phyloP scores from a whole-genome alignment of 192 early-diverging fungal genomes.

The Allomyces macrogynus region DNA sequence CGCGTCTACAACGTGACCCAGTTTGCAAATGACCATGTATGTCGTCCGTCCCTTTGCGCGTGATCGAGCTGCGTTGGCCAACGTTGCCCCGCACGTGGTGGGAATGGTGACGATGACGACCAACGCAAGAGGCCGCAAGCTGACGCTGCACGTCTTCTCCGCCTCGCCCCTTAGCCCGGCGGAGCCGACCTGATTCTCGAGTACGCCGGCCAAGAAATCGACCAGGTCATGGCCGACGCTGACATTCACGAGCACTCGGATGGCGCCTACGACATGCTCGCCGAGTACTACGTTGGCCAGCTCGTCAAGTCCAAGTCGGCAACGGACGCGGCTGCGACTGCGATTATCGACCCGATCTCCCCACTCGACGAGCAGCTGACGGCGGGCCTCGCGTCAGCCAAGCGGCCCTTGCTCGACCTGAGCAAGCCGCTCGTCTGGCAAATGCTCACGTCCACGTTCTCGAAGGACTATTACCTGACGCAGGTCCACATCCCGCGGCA shows the following conservation, averaged over 20 bases:
- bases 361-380: slow-evolving; percentile 19
- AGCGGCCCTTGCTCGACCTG: slow-evolving; percentile 61
- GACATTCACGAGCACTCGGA: slow-evolving; percentile 59
- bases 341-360: not conserved
- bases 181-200: slow-evolving; percentile 73
- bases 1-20: slow-evolving; percentile 74
- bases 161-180: slow-evolving; percentile 48
- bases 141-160: no score
- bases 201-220: slow-evolving; percentile 72
- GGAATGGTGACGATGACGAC: no score
- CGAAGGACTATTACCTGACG: slow-evolving; percentile 68
- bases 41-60: no score
- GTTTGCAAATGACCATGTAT: slow-evolving; percentile 45
- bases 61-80: no score
- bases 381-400: slow-evolving; percentile 19
- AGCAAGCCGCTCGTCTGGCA: slow-evolving; percentile 62
- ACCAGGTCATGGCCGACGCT: slow-evolving; percentile 53
- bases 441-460: slow-evolving; percentile 45
- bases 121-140: no score
- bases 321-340: not conserved
- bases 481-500: slow-evolving; percentile 84
- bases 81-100: no score
- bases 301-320: slow-evolving; percentile 2
- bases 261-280: slow-evolving; percentile 67
- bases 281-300: slow-evolving; percentile 57